Percentiles rank a stretch among this genome's conserved stretches.
phyloP scores from a whole-genome alignment of 2,329 filamentous ascomycete species.

The Ophioceras dolichostomum region DNA sequence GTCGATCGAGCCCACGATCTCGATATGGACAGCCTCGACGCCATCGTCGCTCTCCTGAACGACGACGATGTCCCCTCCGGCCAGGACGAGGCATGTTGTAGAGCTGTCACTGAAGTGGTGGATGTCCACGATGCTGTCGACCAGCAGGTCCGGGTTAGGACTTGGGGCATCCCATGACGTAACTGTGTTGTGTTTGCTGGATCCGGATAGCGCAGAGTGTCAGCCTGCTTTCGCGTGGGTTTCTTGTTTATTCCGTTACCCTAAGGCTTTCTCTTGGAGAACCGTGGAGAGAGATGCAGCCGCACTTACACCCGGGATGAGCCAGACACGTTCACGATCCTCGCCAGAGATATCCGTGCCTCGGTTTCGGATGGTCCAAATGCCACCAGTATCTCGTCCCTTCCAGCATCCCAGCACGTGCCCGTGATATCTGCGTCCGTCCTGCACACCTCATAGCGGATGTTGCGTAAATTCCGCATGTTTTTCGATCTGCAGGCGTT shows the following conservation, averaged over 20 bases:
- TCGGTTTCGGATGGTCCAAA: conserved; percentile 66
- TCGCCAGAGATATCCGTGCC: conserved; percentile 60
- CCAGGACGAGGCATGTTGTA: conserved; percentile 70
- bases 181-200: conserved; percentile 31
- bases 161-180: conserved; percentile 84
- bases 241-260: too few species aligned
- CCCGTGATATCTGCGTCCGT: conserved; percentile 55
- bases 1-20: conserved; percentile 91
- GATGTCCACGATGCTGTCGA: conserved; percentile 65
- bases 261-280: too few species aligned
- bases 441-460: conserved; percentile 55
- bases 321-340: conserved; percentile 20
- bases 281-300: too few species aligned
- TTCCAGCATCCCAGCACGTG: conserved; percentile 73
- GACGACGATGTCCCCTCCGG: conserved; percentile 81
- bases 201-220: neutral
- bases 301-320: conserved; percentile 14
- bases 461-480: conserved; percentile 84
- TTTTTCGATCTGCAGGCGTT: too few species aligned
- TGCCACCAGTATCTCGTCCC: conserved; percentile 67
- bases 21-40: conserved; percentile 56
- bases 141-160: conserved; percentile 60
- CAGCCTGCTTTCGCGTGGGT: neutral
- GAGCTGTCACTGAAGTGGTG: conserved; percentile 77
- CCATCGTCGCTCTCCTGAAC: conserved; percentile 54